These are phyloP conservation scores for Fusarium secorum DNA, from an alignment of 2,329 filamentous ascomycete genomes.

Conservation along the genomic window DNA sequence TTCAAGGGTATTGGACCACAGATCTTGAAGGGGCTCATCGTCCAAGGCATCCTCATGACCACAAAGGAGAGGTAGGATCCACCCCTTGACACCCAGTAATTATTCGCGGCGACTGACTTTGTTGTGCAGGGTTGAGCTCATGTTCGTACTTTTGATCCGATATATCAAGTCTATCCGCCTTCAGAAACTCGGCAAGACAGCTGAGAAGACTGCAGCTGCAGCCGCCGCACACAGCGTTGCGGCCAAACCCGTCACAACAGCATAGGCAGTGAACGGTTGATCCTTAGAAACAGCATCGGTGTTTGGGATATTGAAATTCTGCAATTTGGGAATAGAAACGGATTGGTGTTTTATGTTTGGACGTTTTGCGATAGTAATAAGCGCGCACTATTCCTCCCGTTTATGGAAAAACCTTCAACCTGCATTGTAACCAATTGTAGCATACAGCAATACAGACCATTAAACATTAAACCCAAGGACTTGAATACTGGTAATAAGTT, in stretches of 20 bases:
- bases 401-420: background rate
- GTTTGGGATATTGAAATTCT: slow-evolving; percentile 16
- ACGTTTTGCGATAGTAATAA: slow-evolving; percentile 19
- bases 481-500: background rate
- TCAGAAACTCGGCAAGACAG: slow-evolving; percentile 73
- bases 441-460: background rate
- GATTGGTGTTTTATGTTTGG: slow-evolving; percentile 28
- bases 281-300: slow-evolving; percentile 12
- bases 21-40: slow-evolving; percentile 88
- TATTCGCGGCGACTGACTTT: slow-evolving; percentile 24
- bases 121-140: slow-evolving; percentile 75
- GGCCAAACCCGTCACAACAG: slow-evolving; percentile 39
- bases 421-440: background rate
- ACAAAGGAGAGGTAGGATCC: slow-evolving; percentile 84
- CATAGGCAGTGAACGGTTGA: slow-evolving; percentile 12
- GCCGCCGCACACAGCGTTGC: slow-evolving; percentile 55
- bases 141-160: slow-evolving; percentile 86
- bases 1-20: slow-evolving; percentile 98
- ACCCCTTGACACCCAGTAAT: background rate
- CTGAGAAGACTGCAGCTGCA: slow-evolving; percentile 65
- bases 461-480: background rate
- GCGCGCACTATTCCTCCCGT: background rate
- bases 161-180: slow-evolving; percentile 77
- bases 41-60: slow-evolving; percentile 98
- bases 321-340: slow-evolving; percentile 26